Conservation (phyloP, 768 basidiomycete genomes). For the Hygrophoropsis aurantiaca region DNA sequence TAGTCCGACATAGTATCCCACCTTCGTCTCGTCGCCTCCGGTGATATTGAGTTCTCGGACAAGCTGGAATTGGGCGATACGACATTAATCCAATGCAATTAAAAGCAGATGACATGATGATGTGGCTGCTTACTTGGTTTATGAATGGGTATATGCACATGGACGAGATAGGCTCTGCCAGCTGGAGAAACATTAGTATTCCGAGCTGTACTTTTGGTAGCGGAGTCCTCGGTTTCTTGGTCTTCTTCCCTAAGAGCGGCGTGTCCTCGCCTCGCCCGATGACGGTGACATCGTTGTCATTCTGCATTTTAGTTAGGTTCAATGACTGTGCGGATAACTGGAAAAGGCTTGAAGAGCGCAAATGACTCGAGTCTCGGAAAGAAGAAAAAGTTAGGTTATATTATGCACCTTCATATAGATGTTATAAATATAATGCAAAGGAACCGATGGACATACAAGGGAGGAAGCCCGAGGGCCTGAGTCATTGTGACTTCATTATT, state of each 20-base stretch:
- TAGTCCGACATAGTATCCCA: conserved; percentile 48
- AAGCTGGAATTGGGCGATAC: conserved; percentile 21
- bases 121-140: conserved; percentile 42
- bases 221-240: conserved; percentile 22
- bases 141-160: conserved; percentile 65
- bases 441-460: no score
- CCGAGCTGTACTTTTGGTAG: conserved; percentile 39
- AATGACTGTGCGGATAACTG: no score
- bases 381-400: no score
- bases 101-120: neutral
- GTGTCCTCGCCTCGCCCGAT: no score
- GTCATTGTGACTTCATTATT: no score
- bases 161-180: conserved; percentile 57
- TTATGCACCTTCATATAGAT: no score
- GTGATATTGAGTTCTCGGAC: conserved; percentile 44
- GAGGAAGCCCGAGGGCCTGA: no score
- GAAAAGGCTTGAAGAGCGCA: no score
- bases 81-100: neutral
- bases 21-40: conserved; percentile 41
- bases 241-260: neutral
- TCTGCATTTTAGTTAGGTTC: no score
- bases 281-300: no score
- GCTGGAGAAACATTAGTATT: conserved; percentile 34
- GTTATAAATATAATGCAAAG: no score
- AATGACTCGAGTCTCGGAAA: no score